These are phyloP conservation scores for Skeletonema menzelii DNA, from an alignment of 108 stramenopile species.

Conservation along the genomic window DNA sequence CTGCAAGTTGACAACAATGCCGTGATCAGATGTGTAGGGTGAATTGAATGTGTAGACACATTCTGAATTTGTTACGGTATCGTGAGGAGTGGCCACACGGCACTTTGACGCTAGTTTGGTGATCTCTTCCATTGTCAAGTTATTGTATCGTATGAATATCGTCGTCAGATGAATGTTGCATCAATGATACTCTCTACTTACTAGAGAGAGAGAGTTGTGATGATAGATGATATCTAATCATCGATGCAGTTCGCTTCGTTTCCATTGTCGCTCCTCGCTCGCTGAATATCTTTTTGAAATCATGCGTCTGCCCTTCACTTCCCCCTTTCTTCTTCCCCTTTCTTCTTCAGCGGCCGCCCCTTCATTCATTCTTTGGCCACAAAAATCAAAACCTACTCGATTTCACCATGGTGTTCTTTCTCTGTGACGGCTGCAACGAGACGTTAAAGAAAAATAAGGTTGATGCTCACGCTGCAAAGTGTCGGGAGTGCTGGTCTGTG, in stretches of 20 bases:
- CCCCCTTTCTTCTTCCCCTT: too few relatives aligned
- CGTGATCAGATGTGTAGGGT: conserved; percentile 75
- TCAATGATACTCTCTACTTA: too few relatives aligned
- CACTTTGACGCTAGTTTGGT: conserved; percentile 51
- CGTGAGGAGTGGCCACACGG: conserved; percentile 65
- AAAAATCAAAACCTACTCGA: not conserved
- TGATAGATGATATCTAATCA: too few relatives aligned
- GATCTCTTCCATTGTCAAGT: conserved; percentile 56
- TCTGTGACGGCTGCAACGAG: conserved; percentile 88
- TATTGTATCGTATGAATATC: too few relatives aligned
- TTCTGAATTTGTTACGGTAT: conserved; percentile 87
- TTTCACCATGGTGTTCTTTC: conserved; percentile 83
- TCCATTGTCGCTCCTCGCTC: too few relatives aligned
- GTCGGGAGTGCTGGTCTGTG: conserved; percentile 73
- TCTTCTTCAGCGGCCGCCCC: too few relatives aligned
- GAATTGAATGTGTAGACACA: conserved; percentile 91
- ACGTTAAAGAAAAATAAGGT: conserved; percentile 87
- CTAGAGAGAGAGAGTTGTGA: too few relatives aligned
- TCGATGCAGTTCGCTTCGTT: too few relatives aligned
- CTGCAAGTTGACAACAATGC: conserved; percentile 86
- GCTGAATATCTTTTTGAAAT: too few relatives aligned
- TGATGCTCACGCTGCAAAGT: conserved; percentile 80
- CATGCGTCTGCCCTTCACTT: too few relatives aligned
- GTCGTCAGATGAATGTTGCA: too few relatives aligned
- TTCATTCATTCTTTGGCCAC: not conserved